Base-by-base conservation (phyloP, 768 basidiomycete species). In the Holtermanniella nyarrowii region DNA sequence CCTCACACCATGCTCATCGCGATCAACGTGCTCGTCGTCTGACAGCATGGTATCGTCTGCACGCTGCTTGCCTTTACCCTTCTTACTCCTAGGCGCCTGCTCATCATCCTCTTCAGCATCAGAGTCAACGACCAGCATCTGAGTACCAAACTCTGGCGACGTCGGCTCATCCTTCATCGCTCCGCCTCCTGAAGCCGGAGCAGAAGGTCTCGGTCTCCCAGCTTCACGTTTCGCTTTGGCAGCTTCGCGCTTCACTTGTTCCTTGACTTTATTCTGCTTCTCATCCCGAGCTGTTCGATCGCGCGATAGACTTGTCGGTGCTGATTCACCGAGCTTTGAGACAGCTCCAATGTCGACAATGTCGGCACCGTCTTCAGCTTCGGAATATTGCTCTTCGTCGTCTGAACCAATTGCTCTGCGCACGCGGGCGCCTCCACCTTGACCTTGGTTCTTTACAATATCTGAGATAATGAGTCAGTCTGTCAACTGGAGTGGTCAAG, bases 321-420 rank as follows among this genome's bases (percentile, higher is more conserved):
- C 70, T 27, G 62, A 65, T 44, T 71, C 70, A 4, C 58, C 58
- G 46, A 66, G 55, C 5, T 48, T 52, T 4, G 70, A 67, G 2
- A 71, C 68, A 20, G 51, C 45, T 40, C 62, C 66, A 23, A 71
- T 69, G 44, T 71, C 70, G 26, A 71, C 62, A 21, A 57, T 53
- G 5, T 39, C 43, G 16, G 50, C 50, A 14, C 60, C 52, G 27
- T 64, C 61, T 31, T 66, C 65, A 39, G 59, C 50, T 40, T 71
- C 70, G 27, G 66, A 68, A 48, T 71, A 69, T 5, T 50, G 49
- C 48, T 67, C 61, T 4, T 54, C 56, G 27, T 61, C 55, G 22
- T 54, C 57, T 7, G 50, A 21, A 13, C 13, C 18, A 12, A 16
- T 4, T 12, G 14, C 45, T 11, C 20, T 10, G 45, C n/a, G 11